phyloP scores from a whole-genome alignment of 1,284 basidiomycete species.

The Tylopilus sp. region DNA sequence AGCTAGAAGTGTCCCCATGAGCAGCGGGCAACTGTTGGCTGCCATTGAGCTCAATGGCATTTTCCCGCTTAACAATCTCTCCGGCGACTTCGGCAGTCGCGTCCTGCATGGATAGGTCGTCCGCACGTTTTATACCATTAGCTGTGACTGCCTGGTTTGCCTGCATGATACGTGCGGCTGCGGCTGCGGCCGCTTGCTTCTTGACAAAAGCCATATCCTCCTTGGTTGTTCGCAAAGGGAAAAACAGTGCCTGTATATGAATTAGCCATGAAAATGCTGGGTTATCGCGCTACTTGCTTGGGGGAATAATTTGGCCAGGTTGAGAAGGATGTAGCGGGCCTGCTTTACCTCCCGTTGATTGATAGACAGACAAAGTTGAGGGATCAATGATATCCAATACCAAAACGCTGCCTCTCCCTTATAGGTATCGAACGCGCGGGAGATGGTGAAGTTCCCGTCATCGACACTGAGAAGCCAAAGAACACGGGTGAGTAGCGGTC shows the following conservation, averaged over 20 bases:
- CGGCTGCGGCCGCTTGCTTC: conserved; percentile 40
- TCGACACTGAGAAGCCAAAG: conserved; percentile 97
- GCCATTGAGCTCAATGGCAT: conserved; percentile 17
- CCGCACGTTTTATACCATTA: conserved; percentile 33
- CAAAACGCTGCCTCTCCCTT: conserved; percentile 96
- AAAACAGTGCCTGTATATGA: conserved; percentile 81
- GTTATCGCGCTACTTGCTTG: conserved; percentile 57
- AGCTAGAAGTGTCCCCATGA: conserved; percentile 20
- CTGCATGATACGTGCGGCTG: conserved; percentile 34
- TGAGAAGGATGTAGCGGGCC: conserved; percentile 85
- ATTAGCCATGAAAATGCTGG: conserved; percentile 11
- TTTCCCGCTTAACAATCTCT: conserved; percentile 31
- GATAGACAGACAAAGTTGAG: conserved; percentile 90
- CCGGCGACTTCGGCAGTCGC: conserved; percentile 28
- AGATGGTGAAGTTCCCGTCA: conserved; percentile 73
- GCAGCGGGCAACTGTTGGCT: conserved; percentile 19
- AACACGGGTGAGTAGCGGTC: conserved; percentile 88
- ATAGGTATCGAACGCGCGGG: conserved; percentile 92
- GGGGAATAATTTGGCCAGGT: conserved; percentile 90
- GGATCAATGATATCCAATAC: conserved; percentile 99
- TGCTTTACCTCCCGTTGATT: conserved; percentile 92
- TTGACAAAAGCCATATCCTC: conserved; percentile 77
- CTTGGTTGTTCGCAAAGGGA: conserved; percentile 86
- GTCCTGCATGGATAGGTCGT: conserved; percentile 34
- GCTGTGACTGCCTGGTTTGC: conserved; percentile 19